Evolutionary conservation across 202 grass and related monocot species (phyloP).

Genomic region (Digitaria exilis): DNA sequence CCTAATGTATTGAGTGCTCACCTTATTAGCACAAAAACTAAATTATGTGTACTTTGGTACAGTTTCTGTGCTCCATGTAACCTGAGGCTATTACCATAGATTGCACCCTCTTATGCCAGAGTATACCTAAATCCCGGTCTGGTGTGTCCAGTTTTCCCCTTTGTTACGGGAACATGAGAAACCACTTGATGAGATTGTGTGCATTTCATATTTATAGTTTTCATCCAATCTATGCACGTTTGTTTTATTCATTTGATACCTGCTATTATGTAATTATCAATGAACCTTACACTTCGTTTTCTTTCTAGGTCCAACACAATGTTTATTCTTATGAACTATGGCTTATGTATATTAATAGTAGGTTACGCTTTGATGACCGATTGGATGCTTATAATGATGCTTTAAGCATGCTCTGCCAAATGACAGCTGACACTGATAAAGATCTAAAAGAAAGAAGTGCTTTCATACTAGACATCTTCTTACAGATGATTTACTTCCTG

Average conservation of each 20-base stretch:
- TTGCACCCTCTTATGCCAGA: not conserved
- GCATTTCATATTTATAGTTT: constrained; percentile 25
- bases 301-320: constrained; percentile 94
- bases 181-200: not conserved
- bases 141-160: not conserved
- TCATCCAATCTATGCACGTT: constrained; percentile 15
- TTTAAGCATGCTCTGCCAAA: constrained; percentile 75
- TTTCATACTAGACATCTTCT: constrained; percentile 85
- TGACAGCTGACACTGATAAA: constrained; percentile 52
- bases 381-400: constrained; percentile 85
- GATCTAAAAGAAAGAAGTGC: constrained; percentile 80
- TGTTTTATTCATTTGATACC: constrained; percentile 35
- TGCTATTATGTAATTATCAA: constrained; percentile 32
- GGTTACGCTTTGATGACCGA: constrained; percentile 82
- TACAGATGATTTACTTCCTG: constrained; percentile 93
- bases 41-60: not conserved
- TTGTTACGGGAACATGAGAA: not conserved
- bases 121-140: not conserved
- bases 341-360: constrained; percentile 99
- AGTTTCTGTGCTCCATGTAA: not conserved
- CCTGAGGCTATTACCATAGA: not conserved
- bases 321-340: constrained; percentile 92
- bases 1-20: not conserved
- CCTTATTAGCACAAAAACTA: not conserved
- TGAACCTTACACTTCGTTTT: constrained; percentile 57